These are phyloP conservation scores for Millerago galiae DNA, from an alignment of 805 yeast genomes.

Conservation along the genomic window DNA sequence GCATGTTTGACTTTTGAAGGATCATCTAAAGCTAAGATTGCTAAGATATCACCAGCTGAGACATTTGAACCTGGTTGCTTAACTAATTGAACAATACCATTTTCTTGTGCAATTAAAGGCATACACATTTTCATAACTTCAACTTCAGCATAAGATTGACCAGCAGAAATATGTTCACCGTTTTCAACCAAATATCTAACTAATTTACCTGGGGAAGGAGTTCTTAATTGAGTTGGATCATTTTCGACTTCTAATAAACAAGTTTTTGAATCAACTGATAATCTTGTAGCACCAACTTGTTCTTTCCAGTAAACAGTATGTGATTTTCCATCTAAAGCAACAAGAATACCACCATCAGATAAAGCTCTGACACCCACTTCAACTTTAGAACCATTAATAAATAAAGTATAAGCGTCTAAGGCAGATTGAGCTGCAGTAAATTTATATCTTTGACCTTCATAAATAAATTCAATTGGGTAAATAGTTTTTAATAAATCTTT, in stretches of 20 bases:
- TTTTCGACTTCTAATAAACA: constrained; percentile 91
- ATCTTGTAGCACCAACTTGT: constrained; percentile 90
- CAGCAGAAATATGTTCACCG: constrained; percentile 88
- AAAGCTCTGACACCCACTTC: constrained; percentile 83
- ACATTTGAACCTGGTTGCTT: constrained; percentile 99
- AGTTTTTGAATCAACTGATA: constrained; percentile 93
- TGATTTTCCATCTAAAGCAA: constrained; percentile 85
- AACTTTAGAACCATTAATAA: constrained; percentile 87
- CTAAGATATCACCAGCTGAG: constrained; percentile 94
- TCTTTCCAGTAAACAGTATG: constrained; percentile 97
- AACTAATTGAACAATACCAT: constrained; percentile 85
- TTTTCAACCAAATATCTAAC: constrained; percentile 89
- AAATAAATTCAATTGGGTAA: constrained; percentile 90
- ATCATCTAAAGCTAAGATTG: constrained; percentile 90
- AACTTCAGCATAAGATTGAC: constrained; percentile 95
- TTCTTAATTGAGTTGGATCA: constrained; percentile 97
- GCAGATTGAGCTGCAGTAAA: constrained; percentile 95
- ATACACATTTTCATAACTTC: constrained; percentile 99
- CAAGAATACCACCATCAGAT: constrained; percentile 89
- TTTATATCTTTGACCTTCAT: constrained; percentile 87
- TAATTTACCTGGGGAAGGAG: constrained; percentile 98
- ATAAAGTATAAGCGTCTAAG: constrained; percentile 75
- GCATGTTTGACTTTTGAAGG: constrained; percentile 98
- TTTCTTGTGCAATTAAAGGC: constrained; percentile 92
- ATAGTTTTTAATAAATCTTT: constrained; percentile 77